Evolutionary conservation across 164 flowering plant species (phyloP).

Genomic region (Annona cherimola): DNA sequence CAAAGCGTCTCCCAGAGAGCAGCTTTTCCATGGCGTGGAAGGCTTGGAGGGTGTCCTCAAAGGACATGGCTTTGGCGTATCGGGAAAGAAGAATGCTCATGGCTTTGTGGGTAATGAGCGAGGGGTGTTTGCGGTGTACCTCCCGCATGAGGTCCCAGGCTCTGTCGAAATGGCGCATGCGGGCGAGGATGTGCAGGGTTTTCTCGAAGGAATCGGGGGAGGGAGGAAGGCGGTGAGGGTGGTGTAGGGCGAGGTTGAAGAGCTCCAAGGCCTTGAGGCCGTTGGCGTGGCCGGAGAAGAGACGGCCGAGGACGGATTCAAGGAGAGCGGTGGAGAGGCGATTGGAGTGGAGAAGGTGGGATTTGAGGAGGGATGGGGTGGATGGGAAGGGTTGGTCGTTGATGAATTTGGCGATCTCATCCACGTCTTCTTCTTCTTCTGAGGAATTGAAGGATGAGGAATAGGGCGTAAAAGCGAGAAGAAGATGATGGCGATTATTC

Average conservation of each 20-base stretch:
- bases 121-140: conserved; percentile 31
- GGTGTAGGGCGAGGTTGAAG: conserved; percentile 39
- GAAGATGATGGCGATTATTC: neutral
- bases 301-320: conserved; percentile 63
- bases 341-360: conserved; percentile 26
- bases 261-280: conserved; percentile 77
- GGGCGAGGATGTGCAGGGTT: conserved; percentile 62
- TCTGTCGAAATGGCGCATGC: conserved; percentile 61
- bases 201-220: conserved; percentile 57
- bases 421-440: conserved; percentile 18
- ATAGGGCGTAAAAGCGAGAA: neutral
- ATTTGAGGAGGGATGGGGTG: conserved; percentile 36
- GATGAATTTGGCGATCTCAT: conserved; percentile 48
- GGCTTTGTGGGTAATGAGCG: conserved; percentile 57
- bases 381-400: conserved; percentile 70
- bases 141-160: conserved; percentile 61
- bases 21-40: conserved; percentile 59
- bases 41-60: conserved; percentile 59
- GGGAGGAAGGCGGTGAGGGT: conserved; percentile 22
- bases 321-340: conserved; percentile 31
- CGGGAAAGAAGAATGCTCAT: conserved; percentile 64
- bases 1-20: conserved; percentile 40
- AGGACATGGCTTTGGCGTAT: conserved; percentile 51
- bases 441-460: neutral
- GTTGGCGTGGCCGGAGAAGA: conserved; percentile 67